Evolutionary conservation across 1,284 basidiomycete genomes (phyloP), one percentile per base, ranked within the genome.

Genomic region (Caloboletus firmus): DNA sequence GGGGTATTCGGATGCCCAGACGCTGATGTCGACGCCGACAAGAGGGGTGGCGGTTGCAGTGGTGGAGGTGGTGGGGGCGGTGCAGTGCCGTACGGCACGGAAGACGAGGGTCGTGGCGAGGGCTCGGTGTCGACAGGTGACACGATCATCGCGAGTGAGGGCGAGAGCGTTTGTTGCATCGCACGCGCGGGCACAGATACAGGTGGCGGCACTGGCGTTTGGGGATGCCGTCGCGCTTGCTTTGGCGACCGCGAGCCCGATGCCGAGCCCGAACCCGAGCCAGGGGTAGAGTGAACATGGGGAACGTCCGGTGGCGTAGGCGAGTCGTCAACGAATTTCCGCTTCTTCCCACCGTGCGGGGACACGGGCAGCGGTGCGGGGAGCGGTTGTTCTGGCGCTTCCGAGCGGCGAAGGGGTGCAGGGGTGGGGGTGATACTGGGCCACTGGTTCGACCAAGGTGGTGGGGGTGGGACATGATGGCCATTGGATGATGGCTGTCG

Each of bases 391-490:
- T 70, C 67, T 40, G 63, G 58, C 1, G 53, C 65, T 50, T 67
- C 68, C 1, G 63, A 66, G n/a, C 54, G 69, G 17, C 49, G 61
- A 41, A 59, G 22, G n/a, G 51, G 45, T 1, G 52, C 39, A 7
- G 70, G 50, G 2, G 49, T 47, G 11, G 64, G 28, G 2, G 58
- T 58, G 15, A 77, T 71, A 15, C 70, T 72, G 55, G 76, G 77
- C 80, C 84, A 81, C 49, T 79, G 68, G 32, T 31, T 72, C 17
- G 83, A 84, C 87, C 86, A 88, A 2, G 85, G 84, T n/a, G 85
- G 84, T 0, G 83, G 83, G 0, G 86, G 82, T 4, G 79, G 80
- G 39, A 77, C 70, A 28, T 73, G 70, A 49, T 72, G 74, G 2
- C 59, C 68, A 42, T 64, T 67, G 7, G 65, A 51, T 26, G 65